phyloP scores from a whole-genome alignment of 495 filamentous ascomycete genomes.

The Aspergillus indologenus region DNA sequence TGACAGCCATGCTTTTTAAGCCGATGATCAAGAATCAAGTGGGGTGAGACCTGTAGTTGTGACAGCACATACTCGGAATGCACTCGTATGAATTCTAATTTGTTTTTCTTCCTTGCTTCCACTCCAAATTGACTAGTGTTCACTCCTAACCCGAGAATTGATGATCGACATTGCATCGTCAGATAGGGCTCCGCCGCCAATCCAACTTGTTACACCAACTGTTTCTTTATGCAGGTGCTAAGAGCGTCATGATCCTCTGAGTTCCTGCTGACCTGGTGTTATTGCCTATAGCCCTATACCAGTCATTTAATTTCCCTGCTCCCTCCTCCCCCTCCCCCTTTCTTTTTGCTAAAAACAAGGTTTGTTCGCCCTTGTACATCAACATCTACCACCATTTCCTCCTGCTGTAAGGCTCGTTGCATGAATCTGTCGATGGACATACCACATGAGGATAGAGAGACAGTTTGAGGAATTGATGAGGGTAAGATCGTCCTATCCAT shows the following conservation, averaged over 20 bases:
- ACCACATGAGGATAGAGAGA: not conserved
- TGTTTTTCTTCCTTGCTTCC: not conserved
- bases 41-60: not conserved
- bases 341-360: not conserved
- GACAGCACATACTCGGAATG: not conserved
- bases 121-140: too few relatives aligned
- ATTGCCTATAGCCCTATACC: not conserved
- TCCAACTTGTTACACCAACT: too few relatives aligned
- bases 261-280: too few relatives aligned
- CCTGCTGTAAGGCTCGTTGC: not conserved
- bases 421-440: not conserved
- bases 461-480: not conserved
- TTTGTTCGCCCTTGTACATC: not conserved
- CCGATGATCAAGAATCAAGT: too few relatives aligned
- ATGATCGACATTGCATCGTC: too few relatives aligned
- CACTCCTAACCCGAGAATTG: too few relatives aligned
- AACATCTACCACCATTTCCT: not conserved
- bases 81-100: too few relatives aligned
- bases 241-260: too few relatives aligned
- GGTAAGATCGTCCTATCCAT: not conserved
- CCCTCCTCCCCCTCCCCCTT: not conserved
- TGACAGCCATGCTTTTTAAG: too few relatives aligned
- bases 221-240: too few relatives aligned
- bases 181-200: too few relatives aligned
- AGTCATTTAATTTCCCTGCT: not conserved